A percentile compares a stretch with the other conserved stretches of the same genome.
phyloP scores from a whole-genome alignment of 306 rosid species.

The Cucurbita ficifolia region DNA sequence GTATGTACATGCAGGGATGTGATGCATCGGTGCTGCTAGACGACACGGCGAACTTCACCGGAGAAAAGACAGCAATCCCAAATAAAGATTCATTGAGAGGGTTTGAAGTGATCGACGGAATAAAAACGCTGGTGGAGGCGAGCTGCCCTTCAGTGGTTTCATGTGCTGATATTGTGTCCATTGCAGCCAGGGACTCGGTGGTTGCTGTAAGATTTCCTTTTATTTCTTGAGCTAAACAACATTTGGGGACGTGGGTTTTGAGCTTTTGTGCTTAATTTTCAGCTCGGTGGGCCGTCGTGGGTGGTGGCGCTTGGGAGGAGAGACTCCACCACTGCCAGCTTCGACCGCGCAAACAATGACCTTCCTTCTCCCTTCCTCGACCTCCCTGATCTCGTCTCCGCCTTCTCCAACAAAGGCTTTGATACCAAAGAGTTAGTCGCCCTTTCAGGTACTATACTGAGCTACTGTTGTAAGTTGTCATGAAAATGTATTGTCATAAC shows the following conservation, averaged over 20 bases:
- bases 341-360: conserved; percentile 15
- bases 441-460: conserved; percentile 18
- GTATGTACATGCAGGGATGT: conserved; percentile 25
- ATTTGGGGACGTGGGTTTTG: too few species aligned
- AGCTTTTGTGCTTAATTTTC: background rate
- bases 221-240: too few species aligned
- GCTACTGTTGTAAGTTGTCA: too few species aligned
- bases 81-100: conserved; percentile 30
- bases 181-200: conserved; percentile 35
- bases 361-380: conserved; percentile 29
- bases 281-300: conserved; percentile 33
- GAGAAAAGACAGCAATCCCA: conserved; percentile 27
- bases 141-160: conserved; percentile 28
- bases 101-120: conserved; percentile 28
- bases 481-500: too few species aligned
- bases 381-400: conserved; percentile 20
- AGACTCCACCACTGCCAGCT: conserved; percentile 40
- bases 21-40: conserved; percentile 43
- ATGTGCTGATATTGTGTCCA: conserved; percentile 35
- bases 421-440: conserved; percentile 22
- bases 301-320: conserved; percentile 28
- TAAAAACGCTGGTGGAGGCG: conserved; percentile 19
- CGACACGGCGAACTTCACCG: conserved; percentile 16
- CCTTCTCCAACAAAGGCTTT: conserved; percentile 26
- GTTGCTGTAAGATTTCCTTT: conserved; percentile 6